Evolutionary conservation across 2,329 filamentous ascomycete genomes (phyloP).

Genomic region (Hypoxylon sp.): DNA sequence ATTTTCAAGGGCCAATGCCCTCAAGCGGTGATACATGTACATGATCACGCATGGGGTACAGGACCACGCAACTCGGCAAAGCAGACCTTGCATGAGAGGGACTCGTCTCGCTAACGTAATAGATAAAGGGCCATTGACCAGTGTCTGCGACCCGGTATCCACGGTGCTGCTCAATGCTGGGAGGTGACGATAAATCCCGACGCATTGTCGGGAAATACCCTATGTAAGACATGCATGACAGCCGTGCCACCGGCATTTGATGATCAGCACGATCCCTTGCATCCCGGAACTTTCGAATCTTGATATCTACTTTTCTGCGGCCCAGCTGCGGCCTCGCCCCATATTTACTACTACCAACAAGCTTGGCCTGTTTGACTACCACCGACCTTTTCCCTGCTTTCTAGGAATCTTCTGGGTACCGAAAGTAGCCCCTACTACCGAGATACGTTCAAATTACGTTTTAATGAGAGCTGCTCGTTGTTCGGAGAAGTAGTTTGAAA

Average conservation of each 20-base stretch:
- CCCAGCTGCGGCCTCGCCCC: constrained; percentile 30
- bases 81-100: background rate
- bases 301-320: constrained; percentile 24
- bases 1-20: constrained; percentile 18
- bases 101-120: background rate
- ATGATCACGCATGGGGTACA: constrained; percentile 16
- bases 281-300: constrained; percentile 26
- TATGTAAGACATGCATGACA: constrained; percentile 36
- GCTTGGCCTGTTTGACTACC: constrained; percentile 18
- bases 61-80: constrained; percentile 11
- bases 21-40: constrained; percentile 11
- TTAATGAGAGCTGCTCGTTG: background rate
- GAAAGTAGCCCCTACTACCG: background rate
- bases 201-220: constrained; percentile 15
- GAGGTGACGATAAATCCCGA: constrained; percentile 27
- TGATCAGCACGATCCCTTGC: constrained; percentile 26
- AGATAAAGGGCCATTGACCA: background rate
- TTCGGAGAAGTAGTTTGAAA: background rate
- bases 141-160: background rate
- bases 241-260: constrained; percentile 30
- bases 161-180: background rate
- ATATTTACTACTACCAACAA: constrained; percentile 31
- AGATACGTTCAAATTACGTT: background rate
- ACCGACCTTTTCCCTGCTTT: no score
- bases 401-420: no score